These are phyloP conservation scores for Syzygium oleosum DNA, from an alignment of 345 rosid species.

Conservation along the genomic window DNA sequence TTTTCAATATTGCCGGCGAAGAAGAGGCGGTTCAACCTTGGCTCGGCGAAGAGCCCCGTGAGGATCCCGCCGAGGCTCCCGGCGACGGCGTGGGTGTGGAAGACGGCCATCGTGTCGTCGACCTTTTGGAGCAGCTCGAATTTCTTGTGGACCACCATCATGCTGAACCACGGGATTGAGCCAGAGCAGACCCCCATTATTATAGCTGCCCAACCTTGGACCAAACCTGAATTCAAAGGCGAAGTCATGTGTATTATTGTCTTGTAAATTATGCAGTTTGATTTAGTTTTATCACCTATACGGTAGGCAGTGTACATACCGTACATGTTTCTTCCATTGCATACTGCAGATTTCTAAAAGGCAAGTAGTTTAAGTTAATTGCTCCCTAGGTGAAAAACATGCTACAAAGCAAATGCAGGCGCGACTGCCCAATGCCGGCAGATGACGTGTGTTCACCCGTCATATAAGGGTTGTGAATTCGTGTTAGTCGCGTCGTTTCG, in stretches of 20 bases:
- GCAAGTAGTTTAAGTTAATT: not conserved
- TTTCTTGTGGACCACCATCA: conserved; percentile 44
- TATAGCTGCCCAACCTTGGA: conserved; percentile 50
- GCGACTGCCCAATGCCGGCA: not conserved
- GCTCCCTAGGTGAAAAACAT: not conserved
- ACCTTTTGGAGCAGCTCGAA: conserved; percentile 26
- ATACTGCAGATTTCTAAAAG: too few species aligned
- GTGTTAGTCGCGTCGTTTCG: not conserved
- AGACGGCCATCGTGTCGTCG: conserved; percentile 44
- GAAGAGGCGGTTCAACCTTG: conserved; percentile 23
- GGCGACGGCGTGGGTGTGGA: conserved; percentile 46
- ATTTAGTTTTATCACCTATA: not conserved
- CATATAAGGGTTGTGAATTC: not conserved
- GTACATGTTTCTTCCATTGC: too few species aligned
- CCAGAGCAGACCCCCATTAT: conserved; percentile 40
- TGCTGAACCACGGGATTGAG: conserved; percentile 46
- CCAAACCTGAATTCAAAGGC: conserved; percentile 18
- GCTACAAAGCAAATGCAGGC: not conserved
- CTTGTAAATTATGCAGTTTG: not conserved
- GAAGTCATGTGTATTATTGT: not conserved
- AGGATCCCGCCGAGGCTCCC: conserved; percentile 39
- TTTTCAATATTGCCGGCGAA: not conserved
- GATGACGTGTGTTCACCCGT: not conserved
- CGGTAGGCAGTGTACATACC: too few species aligned
- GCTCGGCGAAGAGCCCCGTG: conserved; percentile 30